A percentile compares a stretch with the other conserved stretches of the same genome.
Evolutionary conservation across 2,329 filamentous ascomycete genomes (phyloP).

Genomic region (Pyricularia grisea): DNA sequence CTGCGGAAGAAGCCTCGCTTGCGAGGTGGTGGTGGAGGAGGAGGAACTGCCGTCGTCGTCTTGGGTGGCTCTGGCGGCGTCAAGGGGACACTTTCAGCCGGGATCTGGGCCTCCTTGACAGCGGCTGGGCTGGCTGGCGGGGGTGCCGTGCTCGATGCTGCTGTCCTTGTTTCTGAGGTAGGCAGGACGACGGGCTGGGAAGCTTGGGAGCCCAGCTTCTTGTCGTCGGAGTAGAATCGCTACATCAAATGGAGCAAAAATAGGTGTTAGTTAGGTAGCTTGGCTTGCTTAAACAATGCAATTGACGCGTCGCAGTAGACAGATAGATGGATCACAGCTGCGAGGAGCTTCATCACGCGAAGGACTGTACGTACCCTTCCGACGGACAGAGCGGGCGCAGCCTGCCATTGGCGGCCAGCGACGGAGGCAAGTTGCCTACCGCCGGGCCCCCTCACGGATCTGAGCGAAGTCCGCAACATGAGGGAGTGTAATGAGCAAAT

Average conservation of each 20-base stretch:
- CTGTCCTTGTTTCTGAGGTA: constrained; percentile 40
- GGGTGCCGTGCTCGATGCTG: constrained; percentile 33
- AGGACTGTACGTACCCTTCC: constrained; percentile 23
- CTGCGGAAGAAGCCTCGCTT: constrained; percentile 61
- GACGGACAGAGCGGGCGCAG: constrained; percentile 25
- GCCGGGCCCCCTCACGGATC: constrained; percentile 51
- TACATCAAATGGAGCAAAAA: constrained; percentile 17
- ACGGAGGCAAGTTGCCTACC: constrained; percentile 42
- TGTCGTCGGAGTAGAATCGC: constrained; percentile 48
- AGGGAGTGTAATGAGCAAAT: constrained; percentile 39
- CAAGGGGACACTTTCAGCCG: constrained; percentile 26
- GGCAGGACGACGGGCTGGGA: constrained; percentile 43
- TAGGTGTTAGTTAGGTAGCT: constrained; percentile 8
- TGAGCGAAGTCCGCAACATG: constrained; percentile 63
- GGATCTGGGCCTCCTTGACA: constrained; percentile 27
- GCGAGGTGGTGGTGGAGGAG: constrained; percentile 30
- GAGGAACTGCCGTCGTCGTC: constrained; percentile 20
- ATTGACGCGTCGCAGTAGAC: neutral
- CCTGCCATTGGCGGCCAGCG: constrained; percentile 50
- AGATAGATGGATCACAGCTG: neutral
- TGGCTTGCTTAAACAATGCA: neutral
- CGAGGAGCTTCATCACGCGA: constrained; percentile 7
- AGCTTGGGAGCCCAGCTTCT: constrained; percentile 37
- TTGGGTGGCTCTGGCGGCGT: constrained; percentile 26
- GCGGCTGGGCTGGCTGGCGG: constrained; percentile 21